Evolutionary conservation across 257 asterid genomes (phyloP).

Genomic region (Solanum infundibuliforme): DNA sequence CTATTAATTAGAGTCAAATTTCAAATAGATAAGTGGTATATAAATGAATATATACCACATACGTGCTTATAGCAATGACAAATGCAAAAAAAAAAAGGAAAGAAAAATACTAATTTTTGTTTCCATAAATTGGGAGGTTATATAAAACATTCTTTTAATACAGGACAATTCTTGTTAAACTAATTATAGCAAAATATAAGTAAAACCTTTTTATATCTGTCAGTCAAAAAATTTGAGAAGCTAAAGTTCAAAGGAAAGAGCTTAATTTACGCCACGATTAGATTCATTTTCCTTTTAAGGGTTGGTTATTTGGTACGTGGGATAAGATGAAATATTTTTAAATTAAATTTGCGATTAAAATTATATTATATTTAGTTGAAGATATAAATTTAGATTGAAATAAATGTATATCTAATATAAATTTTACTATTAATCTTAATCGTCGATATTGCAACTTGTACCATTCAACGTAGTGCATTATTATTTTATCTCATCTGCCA

Average conservation of each 20-base stretch:
- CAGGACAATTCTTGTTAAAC: not conserved
- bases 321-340: not conserved
- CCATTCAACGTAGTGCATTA: too few relatives aligned
- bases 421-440: too few relatives aligned
- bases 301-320: not conserved
- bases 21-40: not conserved
- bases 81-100: not conserved
- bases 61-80: not conserved
- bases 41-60: not conserved
- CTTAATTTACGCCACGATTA: not conserved
- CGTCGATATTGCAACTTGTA: too few relatives aligned
- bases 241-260: not conserved
- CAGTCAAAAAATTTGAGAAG: not conserved
- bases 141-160: not conserved
- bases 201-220: not conserved
- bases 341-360: not conserved
- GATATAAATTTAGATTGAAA: not conserved
- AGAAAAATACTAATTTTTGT: not conserved
- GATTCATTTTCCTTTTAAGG: not conserved
- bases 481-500: too few relatives aligned
- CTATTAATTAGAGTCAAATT: not conserved
- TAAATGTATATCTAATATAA: too few relatives aligned
- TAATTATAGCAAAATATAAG: not conserved
- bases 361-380: not conserved
- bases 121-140: not conserved